Percentiles rank a stretch among this genome's conserved stretches.
These are phyloP conservation scores for Talaromyces funiculosus DNA, from an alignment of 2,329 filamentous ascomycete genomes.

Conservation along the genomic window DNA sequence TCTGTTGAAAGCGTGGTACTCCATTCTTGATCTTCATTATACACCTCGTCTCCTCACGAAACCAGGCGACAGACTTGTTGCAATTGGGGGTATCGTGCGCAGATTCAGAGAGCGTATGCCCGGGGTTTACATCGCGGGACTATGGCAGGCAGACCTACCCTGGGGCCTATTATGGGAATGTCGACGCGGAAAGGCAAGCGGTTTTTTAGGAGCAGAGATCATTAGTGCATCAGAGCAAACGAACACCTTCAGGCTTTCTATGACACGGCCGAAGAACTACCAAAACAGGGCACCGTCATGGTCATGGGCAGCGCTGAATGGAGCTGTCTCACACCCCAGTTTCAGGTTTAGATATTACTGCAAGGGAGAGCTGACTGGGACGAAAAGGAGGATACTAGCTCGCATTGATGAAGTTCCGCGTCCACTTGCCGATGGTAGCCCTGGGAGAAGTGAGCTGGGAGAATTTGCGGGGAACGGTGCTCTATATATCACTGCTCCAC, in stretches of 20 bases:
- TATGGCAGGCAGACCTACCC: conserved; percentile 4
- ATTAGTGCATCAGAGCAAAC: background rate
- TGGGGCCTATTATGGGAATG: conserved; percentile 9
- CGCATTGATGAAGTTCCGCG: background rate
- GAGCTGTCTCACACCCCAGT: background rate
- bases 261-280: background rate
- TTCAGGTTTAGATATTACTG: background rate
- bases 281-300: background rate
- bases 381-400: background rate
- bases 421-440: background rate
- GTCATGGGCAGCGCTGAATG: conserved; percentile 7
- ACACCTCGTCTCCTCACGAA: conserved; percentile 5
- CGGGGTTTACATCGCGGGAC: background rate
- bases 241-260: background rate
- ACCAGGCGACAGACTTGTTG: conserved; percentile 1
- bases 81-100: background rate
- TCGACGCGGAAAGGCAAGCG: background rate
- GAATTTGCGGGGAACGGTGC: background rate
- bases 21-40: conserved; percentile 1
- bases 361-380: background rate
- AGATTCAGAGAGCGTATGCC: background rate
- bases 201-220: background rate
- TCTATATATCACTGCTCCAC: conserved; percentile 1
- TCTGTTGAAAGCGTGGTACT: conserved; percentile 2
- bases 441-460: background rate